phyloP scores from a whole-genome alignment of 352 stramenopile species.

The Pythium grandisporangium region DNA sequence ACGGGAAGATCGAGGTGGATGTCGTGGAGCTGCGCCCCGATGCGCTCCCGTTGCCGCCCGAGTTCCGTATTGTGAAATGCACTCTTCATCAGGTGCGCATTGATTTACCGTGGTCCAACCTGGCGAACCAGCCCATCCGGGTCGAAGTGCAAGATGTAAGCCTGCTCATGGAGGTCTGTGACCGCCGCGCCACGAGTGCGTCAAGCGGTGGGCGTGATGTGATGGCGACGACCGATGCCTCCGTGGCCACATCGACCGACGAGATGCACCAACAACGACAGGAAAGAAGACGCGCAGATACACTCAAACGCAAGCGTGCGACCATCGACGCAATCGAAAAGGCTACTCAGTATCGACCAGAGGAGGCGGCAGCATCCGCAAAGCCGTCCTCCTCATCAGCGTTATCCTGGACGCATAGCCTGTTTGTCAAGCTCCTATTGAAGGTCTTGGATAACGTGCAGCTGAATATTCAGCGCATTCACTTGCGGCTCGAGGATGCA shows the following conservation, averaged over 20 bases:
- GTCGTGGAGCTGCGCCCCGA: constrained; percentile 71
- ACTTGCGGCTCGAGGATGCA: constrained; percentile 60
- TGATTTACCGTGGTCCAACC: constrained; percentile 67
- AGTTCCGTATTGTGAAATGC: constrained; percentile 61
- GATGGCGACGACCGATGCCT: neutral
- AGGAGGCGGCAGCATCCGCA: constrained; percentile 3
- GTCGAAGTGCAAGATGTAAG: constrained; percentile 75
- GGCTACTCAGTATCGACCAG: constrained; percentile 50
- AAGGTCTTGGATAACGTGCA: constrained; percentile 84
- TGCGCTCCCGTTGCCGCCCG: constrained; percentile 52
- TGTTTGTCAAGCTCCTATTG: constrained; percentile 69
- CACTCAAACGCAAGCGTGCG: constrained; percentile 61
- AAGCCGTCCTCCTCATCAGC: constrained; percentile 8
- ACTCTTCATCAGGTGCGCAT: constrained; percentile 70
- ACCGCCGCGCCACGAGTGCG: constrained; percentile 8
- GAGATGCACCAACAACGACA: constrained; percentile 14
- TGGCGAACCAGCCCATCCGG: constrained; percentile 60
- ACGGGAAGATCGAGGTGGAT: constrained; percentile 78
- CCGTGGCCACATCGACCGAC: too few relatives aligned
- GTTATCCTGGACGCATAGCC: constrained; percentile 66
- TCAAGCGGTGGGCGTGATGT: too few relatives aligned
- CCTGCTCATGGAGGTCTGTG: constrained; percentile 51
- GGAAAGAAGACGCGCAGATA: constrained; percentile 19
- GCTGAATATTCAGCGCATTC: constrained; percentile 66
- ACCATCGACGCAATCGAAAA: constrained; percentile 74